phyloP scores from a whole-genome alignment of 2,329 filamentous ascomycete genomes.

The Cercospora brassicicola region DNA sequence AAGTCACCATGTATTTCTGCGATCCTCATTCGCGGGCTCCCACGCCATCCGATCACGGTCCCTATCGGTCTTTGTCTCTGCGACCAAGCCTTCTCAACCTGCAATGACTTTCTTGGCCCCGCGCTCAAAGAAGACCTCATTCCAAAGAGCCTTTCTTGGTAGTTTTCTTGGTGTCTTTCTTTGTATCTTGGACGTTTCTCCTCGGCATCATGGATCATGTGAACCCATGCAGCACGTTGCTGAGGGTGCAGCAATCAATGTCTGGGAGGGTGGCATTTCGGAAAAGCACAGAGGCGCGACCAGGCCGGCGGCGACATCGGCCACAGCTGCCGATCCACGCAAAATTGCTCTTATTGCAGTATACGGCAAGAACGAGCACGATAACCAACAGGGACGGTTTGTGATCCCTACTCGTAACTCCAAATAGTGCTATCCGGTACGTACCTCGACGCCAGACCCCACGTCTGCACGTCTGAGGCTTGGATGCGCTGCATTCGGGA shows the following conservation, averaged over 20 bases:
- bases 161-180: background rate
- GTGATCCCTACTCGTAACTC: conserved; percentile 13
- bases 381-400: conserved; percentile 8
- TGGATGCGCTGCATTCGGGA: conserved; percentile 6
- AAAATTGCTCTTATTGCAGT: background rate
- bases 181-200: background rate
- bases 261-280: background rate
- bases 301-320: conserved; percentile 3
- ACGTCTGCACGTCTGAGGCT: conserved; percentile 7
- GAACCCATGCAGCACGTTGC: background rate
- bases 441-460: conserved; percentile 2
- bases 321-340: background rate
- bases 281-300: background rate
- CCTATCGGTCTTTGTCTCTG: conserved; percentile 7
- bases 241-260: background rate
- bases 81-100: conserved; percentile 11
- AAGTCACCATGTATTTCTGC: background rate
- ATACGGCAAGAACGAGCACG: conserved; percentile 5
- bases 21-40: conserved; percentile 6
- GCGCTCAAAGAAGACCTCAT: conserved; percentile 1
- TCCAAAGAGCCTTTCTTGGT: conserved; percentile 6
- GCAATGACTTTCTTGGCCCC: conserved; percentile 1
- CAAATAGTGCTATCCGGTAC: background rate
- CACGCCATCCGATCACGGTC: background rate
- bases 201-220: conserved; percentile 7